Evolutionary conservation across 2,329 filamentous ascomycete species (phyloP).

Genomic region (Fusarium annulatum): DNA sequence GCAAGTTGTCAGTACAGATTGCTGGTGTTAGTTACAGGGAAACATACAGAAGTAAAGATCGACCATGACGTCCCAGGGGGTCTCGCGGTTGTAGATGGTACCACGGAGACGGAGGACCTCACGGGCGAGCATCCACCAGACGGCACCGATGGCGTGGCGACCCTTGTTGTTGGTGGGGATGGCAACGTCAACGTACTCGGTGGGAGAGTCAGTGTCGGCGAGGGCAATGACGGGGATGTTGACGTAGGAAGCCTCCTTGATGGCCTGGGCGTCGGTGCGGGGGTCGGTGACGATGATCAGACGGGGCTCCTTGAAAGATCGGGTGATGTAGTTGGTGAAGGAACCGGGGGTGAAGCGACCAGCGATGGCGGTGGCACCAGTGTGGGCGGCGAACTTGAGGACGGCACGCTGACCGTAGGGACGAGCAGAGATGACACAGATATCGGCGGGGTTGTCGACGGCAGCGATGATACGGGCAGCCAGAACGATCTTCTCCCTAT

Average conservation of each 20-base stretch:
- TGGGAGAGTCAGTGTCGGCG: slow-evolving; percentile 98
- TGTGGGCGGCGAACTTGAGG: slow-evolving; percentile 99
- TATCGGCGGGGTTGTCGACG: slow-evolving; percentile 99
- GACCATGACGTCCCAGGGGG: slow-evolving; percentile 99
- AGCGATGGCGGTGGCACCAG: slow-evolving; percentile 96
- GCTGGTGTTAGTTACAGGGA: not conserved
- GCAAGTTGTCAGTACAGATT: slow-evolving; percentile 27
- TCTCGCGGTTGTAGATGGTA: slow-evolving; percentile 94
- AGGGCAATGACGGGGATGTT: slow-evolving; percentile 99
- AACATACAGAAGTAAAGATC: slow-evolving; percentile 97
- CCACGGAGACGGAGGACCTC: slow-evolving; percentile 99
- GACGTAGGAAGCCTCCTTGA: slow-evolving; percentile 99
- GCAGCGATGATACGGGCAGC: slow-evolving; percentile 98
- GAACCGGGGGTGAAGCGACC: slow-evolving; percentile 99
- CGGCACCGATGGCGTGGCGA: slow-evolving; percentile 96
- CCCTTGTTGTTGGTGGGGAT: slow-evolving; percentile 99
- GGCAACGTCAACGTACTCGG: slow-evolving; percentile 99
- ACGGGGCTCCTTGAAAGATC: slow-evolving; percentile 99
- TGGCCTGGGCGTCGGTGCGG: slow-evolving; percentile 99
- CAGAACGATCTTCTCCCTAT: slow-evolving; percentile 99
- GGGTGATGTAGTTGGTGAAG: slow-evolving; percentile 99
- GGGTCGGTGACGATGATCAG: slow-evolving; percentile 99
- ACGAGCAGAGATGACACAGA: slow-evolving; percentile 99
- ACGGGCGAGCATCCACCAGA: slow-evolving; percentile 99
- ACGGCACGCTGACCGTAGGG: slow-evolving; percentile 99